phyloP scores from a whole-genome alignment of 768 basidiomycete species.

The Pleurotus tuoliensis region DNA sequence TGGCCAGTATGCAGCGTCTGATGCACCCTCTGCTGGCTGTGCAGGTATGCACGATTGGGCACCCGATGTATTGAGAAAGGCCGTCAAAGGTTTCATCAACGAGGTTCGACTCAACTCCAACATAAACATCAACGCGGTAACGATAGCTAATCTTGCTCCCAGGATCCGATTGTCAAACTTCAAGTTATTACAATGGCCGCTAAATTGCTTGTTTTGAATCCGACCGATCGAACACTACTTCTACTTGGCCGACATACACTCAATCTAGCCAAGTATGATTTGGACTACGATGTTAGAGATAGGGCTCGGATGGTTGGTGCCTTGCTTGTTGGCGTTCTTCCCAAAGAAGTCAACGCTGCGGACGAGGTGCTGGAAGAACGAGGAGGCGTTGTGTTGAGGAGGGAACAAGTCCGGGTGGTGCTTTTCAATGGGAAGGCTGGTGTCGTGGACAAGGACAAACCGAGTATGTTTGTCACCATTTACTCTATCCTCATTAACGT shows the following conservation, averaged over 20 bases:
- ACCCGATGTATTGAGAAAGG: constrained; percentile 84
- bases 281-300: constrained; percentile 87
- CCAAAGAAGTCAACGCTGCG: constrained; percentile 10
- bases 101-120: constrained; percentile 49
- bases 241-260: constrained; percentile 73
- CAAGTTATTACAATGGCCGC: constrained; percentile 84
- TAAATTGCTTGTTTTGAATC: constrained; percentile 72
- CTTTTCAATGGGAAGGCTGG: constrained; percentile 73
- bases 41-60: constrained; percentile 74
- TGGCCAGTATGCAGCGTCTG: constrained; percentile 71
- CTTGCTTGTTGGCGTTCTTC: constrained; percentile 54
- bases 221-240: constrained; percentile 43
- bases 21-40: constrained; percentile 30
- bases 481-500: constrained; percentile 3
- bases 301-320: constrained; percentile 76
- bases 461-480: constrained; percentile 21
- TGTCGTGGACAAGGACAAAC: constrained; percentile 32
- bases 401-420: constrained; percentile 78
- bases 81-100: constrained; percentile 63
- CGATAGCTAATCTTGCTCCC: constrained; percentile 6
- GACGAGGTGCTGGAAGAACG: constrained; percentile 39
- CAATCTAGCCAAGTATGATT: constrained; percentile 83
- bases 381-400: constrained; percentile 72
- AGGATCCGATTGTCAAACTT: constrained; percentile 71
- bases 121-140: not conserved